Conservation (phyloP, 352 stramenopile species). For the Pythium grandisporangium region DNA sequence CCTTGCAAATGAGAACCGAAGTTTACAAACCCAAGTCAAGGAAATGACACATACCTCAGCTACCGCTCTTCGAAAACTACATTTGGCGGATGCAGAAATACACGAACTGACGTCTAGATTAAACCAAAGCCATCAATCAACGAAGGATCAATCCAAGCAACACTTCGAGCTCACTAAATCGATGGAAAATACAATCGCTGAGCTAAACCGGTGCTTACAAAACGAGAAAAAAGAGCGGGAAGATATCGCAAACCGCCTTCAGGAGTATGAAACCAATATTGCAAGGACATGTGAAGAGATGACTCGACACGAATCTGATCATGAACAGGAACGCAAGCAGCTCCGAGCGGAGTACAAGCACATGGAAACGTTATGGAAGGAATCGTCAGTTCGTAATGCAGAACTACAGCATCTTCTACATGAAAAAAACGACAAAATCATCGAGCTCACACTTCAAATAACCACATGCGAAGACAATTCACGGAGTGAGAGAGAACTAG, state of each 20-base stretch:
- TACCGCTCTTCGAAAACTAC: no score
- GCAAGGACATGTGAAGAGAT: slow-evolving; percentile 64
- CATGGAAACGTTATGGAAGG: slow-evolving; percentile 27
- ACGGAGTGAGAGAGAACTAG: no score
- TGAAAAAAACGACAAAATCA: slow-evolving; percentile 69
- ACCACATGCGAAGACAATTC: no score
- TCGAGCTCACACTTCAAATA: slow-evolving; percentile 23
- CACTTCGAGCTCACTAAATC: no score
- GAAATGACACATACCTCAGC: no score
- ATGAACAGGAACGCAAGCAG: slow-evolving; percentile 40
- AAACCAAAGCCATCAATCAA: no score
- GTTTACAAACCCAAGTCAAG: no score
- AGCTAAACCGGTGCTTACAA: slow-evolving; percentile 25
- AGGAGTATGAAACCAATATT: slow-evolving; percentile 68
- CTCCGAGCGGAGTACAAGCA: slow-evolving; percentile 24
- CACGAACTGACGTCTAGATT: no score
- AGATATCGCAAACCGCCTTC: slow-evolving; percentile 51
- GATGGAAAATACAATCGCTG: background rate
- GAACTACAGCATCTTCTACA: slow-evolving; percentile 44
- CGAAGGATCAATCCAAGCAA: no score
- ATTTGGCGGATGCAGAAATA: no score
- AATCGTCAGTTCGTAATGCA: slow-evolving; percentile 35
- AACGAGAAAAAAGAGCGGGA: slow-evolving; percentile 43
- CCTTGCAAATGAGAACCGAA: no score
- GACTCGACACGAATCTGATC: slow-evolving; percentile 50